These are phyloP conservation scores for Aspergillus bombycis DNA, from an alignment of 2,329 filamentous ascomycete species.

Conservation along the genomic window DNA sequence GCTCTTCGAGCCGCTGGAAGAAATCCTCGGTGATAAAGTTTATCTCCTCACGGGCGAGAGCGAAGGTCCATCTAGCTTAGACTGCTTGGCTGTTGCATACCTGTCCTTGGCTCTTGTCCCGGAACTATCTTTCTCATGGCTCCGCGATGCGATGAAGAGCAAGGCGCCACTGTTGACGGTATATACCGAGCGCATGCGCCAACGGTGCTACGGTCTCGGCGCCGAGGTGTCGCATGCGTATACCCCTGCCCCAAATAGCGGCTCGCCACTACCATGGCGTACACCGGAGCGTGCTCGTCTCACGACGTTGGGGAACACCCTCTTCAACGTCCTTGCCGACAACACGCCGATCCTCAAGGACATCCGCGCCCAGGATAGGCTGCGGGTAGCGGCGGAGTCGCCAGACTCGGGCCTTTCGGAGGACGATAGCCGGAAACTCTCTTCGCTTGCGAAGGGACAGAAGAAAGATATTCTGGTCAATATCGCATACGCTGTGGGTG, in stretches of 20 bases:
- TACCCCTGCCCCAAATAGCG: not conserved
- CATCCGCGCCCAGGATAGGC: slow-evolving; percentile 40
- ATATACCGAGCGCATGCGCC: slow-evolving; percentile 49
- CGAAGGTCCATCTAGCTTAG: slow-evolving; percentile 63
- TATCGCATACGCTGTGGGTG: slow-evolving; percentile 38
- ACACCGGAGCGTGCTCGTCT: slow-evolving; percentile 36
- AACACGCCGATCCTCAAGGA: slow-evolving; percentile 41
- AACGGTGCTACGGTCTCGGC: slow-evolving; percentile 40
- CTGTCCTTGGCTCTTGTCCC: slow-evolving; percentile 72
- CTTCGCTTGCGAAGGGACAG: slow-evolving; percentile 26
- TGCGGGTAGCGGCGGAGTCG: slow-evolving; percentile 37
- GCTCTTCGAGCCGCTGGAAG: slow-evolving; percentile 71
- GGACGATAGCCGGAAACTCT: slow-evolving; percentile 30
- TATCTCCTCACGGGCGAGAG: slow-evolving; percentile 57
- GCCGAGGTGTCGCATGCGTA: slow-evolving; percentile 29
- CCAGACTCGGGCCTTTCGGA: slow-evolving; percentile 28
- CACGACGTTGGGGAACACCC: slow-evolving; percentile 36
- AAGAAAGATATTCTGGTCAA: slow-evolving; percentile 42
- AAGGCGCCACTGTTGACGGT: slow-evolving; percentile 51
- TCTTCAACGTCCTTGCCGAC: slow-evolving; percentile 40
- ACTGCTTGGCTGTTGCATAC: slow-evolving; percentile 82
- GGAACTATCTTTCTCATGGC: slow-evolving; percentile 64
- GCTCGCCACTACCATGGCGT: slow-evolving; percentile 43
- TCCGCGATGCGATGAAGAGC: slow-evolving; percentile 58
- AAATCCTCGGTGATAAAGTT: slow-evolving; percentile 59